Percentiles rank a stretch among this genome's conserved stretches.
Evolutionary conservation across 441 rosid species (phyloP).

Genomic region (Euphorbia celastroides): DNA sequence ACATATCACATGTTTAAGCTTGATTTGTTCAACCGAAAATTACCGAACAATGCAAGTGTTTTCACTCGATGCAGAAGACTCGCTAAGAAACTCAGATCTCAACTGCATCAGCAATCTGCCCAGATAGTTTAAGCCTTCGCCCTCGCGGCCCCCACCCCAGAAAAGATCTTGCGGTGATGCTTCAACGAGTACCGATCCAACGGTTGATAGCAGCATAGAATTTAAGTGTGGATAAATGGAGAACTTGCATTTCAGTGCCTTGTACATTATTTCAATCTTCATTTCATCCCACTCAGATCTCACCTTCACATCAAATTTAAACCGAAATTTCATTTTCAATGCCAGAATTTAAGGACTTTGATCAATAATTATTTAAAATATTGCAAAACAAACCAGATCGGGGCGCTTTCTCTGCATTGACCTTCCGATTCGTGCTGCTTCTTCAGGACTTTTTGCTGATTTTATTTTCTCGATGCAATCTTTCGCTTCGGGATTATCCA

Average conservation of each 20-base stretch:
- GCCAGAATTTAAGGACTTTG: no score
- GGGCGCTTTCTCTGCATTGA: slow-evolving; percentile 53
- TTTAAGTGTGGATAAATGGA: slow-evolving; percentile 81
- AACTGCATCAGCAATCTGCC: slow-evolving; percentile 25
- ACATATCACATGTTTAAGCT: no score
- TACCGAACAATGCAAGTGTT: no score
- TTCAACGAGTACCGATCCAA: slow-evolving; percentile 77
- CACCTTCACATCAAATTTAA: slow-evolving; percentile 49
- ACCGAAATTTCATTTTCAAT: no score
- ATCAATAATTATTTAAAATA: no score
- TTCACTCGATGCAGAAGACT: no score
- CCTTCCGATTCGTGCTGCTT: slow-evolving; percentile 83
- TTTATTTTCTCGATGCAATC: slow-evolving; percentile 59
- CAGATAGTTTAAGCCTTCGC: slow-evolving; percentile 86
- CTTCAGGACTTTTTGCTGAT: slow-evolving; percentile 74
- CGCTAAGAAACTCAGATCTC: background rate
- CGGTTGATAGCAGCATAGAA: slow-evolving; percentile 65
- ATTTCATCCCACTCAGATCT: slow-evolving; percentile 71
- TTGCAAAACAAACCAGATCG: slow-evolving; percentile 55
- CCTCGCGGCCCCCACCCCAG: slow-evolving; percentile 96
- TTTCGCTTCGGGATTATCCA: slow-evolving; percentile 44
- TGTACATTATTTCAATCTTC: slow-evolving; percentile 74
- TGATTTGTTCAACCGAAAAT: no score
- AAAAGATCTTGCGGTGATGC: slow-evolving; percentile 91
- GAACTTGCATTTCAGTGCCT: slow-evolving; percentile 76